phyloP scores from a whole-genome alignment of 129 eudicot genomes.

The Helianthus annuus region HanXRQr2.0-SUNRISE NC_035441.2:73610047-73610546 shows the following conservation, averaged over 20 bases:
- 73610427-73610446: too few species aligned
- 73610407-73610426: background rate
- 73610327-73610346: conserved; percentile 20
- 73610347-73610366: background rate
- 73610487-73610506: too few species aligned
- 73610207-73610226: conserved; percentile 57
- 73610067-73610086: conserved; percentile 26
- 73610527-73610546: too few species aligned
- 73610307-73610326: conserved; percentile 65
- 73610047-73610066: conserved; percentile 29
- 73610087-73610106: conserved; percentile 45
- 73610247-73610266: conserved; percentile 46
- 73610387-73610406: background rate
- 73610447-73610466: too few species aligned
- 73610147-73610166: conserved; percentile 39
- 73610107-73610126: conserved; percentile 44
- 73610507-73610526: too few species aligned
- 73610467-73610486: too few species aligned
- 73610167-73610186: conserved; percentile 38
- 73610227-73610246: conserved; percentile 48
- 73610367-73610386: background rate
- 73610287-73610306: conserved; percentile 44
- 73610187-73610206: conserved; percentile 61
- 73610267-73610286: conserved; percentile 51
- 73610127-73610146: conserved; percentile 58